Conservation (phyloP, 805 yeast genomes). For the Candida fluviatilis region DNA sequence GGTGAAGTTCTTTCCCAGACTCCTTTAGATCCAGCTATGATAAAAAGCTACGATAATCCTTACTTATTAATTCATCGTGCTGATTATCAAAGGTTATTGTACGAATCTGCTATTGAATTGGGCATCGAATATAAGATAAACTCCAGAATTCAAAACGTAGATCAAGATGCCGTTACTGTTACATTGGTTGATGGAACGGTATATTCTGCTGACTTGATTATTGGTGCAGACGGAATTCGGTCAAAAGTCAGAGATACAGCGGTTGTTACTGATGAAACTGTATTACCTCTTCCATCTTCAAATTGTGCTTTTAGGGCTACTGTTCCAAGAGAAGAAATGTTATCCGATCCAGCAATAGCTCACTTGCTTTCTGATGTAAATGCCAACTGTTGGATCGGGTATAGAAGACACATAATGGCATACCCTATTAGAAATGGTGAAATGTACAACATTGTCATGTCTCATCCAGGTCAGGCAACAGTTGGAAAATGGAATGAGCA, state of each 20-base stretch:
- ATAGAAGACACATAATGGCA: slow-evolving; percentile 14
- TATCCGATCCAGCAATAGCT: slow-evolving; percentile 12
- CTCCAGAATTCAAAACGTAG: slow-evolving; percentile 14
- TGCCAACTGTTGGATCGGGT: slow-evolving; percentile 15
- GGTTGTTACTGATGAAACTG: slow-evolving; percentile 10
- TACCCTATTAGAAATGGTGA: slow-evolving; percentile 15
- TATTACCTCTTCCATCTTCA: slow-evolving; percentile 8
- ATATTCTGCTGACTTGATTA: slow-evolving; percentile 19
- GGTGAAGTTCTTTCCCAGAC: slow-evolving; percentile 18
- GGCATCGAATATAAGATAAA: slow-evolving; percentile 15
- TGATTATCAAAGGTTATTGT: slow-evolving; percentile 20
- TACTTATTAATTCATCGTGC: slow-evolving; percentile 24
- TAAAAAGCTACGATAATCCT: slow-evolving; percentile 13
- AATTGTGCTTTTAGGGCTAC: slow-evolving; percentile 11
- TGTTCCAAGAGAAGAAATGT: slow-evolving; percentile 11
- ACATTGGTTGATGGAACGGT: slow-evolving; percentile 20
- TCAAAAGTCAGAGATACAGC: slow-evolving; percentile 14
- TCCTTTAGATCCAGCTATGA: slow-evolving; percentile 14
- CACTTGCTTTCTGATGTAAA: slow-evolving; percentile 13
- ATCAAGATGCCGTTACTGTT: slow-evolving; percentile 18
- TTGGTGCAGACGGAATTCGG: slow-evolving; percentile 29
- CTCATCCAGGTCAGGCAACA: slow-evolving; percentile 13
- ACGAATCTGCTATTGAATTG: slow-evolving; percentile 15
- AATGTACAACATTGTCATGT: slow-evolving; percentile 12
- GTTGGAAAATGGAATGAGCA: slow-evolving; percentile 15